These are phyloP conservation scores for Lophiostoma macrostomum DNA, from an alignment of 495 filamentous ascomycete species.

Conservation along the genomic window DNA sequence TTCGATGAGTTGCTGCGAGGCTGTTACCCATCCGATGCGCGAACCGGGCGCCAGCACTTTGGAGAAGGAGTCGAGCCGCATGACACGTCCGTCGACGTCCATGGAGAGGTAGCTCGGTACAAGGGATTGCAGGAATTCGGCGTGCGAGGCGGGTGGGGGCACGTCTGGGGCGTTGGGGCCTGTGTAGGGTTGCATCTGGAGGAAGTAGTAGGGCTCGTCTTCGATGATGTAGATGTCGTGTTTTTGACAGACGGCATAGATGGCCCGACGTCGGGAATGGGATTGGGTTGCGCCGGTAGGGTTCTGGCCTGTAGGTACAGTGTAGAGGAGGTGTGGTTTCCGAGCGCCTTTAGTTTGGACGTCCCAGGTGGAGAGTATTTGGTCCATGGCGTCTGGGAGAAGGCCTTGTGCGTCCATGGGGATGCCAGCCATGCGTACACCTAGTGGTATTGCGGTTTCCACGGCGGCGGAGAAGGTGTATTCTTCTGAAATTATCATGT, in stretches of 20 bases:
- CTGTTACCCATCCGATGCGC: conserved; percentile 64
- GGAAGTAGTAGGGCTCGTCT: conserved; percentile 94
- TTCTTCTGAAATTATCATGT: conserved; percentile 77
- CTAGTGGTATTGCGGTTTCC: conserved; percentile 76
- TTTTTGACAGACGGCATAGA: conserved; percentile 75
- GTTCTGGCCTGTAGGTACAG: conserved; percentile 84
- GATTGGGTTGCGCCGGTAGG: conserved; percentile 85
- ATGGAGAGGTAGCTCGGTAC: conserved; percentile 61
- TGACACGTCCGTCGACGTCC: conserved; percentile 64
- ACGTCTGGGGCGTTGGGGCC: conserved; percentile 50
- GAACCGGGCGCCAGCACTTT: conserved; percentile 63
- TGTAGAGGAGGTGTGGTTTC: conserved; percentile 79
- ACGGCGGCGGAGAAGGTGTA: conserved; percentile 81
- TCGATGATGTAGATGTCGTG: conserved; percentile 87
- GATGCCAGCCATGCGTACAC: conserved; percentile 68
- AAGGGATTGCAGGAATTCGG: conserved; percentile 58
- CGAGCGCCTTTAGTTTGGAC: conserved; percentile 51
- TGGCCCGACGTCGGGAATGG: conserved; percentile 57
- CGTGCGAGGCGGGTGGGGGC: conserved; percentile 54
- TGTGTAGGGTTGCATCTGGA: conserved; percentile 88
- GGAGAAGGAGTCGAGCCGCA: conserved; percentile 67
- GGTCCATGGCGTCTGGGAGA: conserved; percentile 62
- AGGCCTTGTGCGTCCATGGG: conserved; percentile 77
- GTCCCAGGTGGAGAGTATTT: conserved; percentile 66
- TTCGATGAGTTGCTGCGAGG: conserved; percentile 78